Evolutionary conservation across 257 asterid species (phyloP).

Genomic region (Solanum appendiculatum): DNA sequence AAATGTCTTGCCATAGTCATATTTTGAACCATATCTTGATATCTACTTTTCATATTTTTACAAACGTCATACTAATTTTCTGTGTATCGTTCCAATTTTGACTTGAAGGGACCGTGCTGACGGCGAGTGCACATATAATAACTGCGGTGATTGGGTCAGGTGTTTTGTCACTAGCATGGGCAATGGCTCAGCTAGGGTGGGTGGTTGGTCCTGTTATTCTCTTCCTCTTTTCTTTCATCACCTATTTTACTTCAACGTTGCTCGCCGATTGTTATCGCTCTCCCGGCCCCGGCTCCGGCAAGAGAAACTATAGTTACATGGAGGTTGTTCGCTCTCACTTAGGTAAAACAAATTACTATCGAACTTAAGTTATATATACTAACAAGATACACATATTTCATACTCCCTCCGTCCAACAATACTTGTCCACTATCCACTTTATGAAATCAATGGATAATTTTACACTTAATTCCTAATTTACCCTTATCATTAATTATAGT

Average conservation of each 20-base stretch:
- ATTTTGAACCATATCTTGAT: not conserved
- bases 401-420: no score
- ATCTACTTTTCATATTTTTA: not conserved
- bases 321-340: slow-evolving; percentile 11
- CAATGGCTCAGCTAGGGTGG: slow-evolving; percentile 22
- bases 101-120: slow-evolving; percentile 1
- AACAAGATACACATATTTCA: no score
- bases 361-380: not conserved
- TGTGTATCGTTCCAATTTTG: not conserved
- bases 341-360: not conserved
- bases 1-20: no score
- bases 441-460: no score
- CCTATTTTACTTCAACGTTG: slow-evolving; percentile 8
- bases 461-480: no score
- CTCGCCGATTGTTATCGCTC: slow-evolving; percentile 14
- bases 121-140: slow-evolving; percentile 13
- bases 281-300: slow-evolving; percentile 5
- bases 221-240: slow-evolving; percentile 6
- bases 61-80: not conserved
- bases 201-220: slow-evolving; percentile 13
- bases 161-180: slow-evolving; percentile 15
- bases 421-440: no score
- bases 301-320: slow-evolving; percentile 11
- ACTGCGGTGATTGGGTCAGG: slow-evolving; percentile 21
- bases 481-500: no score